Evolutionary conservation across 257 asterid species (phyloP).

Genomic region (Solanum chilense): DNA sequence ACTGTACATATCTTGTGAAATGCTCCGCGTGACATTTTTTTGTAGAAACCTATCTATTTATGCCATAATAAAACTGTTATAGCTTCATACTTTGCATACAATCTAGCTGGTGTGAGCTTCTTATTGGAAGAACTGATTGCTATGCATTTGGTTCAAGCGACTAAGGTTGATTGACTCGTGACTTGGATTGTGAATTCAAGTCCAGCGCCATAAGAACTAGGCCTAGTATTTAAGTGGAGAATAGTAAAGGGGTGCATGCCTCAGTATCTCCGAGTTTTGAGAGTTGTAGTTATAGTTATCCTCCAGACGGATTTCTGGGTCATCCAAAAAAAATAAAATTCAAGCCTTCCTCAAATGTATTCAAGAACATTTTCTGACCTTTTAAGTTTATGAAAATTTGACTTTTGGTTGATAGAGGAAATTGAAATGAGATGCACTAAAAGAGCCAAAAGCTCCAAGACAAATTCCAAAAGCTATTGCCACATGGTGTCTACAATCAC

Average conservation of each 20-base stretch:
- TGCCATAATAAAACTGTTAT: not conserved
- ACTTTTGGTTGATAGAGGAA: not conserved
- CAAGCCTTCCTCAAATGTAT: not conserved
- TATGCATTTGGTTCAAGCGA: not conserved
- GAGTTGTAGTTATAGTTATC: not conserved
- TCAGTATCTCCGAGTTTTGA: not conserved
- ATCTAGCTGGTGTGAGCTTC: not conserved
- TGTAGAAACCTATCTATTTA: not conserved
- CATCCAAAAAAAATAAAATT: not conserved
- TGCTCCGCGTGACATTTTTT: not conserved
- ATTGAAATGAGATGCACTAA: not conserved
- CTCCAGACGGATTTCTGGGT: not conserved
- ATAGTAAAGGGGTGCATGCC: not conserved
- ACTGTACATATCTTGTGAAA: not conserved
- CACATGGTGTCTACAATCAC: slow-evolving; percentile 15
- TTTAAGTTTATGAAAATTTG: not conserved
- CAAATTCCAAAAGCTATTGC: slow-evolving; percentile 5
- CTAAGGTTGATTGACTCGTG: not conserved
- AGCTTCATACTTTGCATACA: not conserved
- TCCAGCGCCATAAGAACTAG: not conserved
- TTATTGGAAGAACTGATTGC: not conserved
- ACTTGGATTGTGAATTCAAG: not conserved
- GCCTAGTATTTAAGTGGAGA: not conserved
- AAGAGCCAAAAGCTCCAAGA: slow-evolving; percentile 25
- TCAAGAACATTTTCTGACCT: not conserved